Percentiles rank a stretch among this genome's conserved stretches.
Conservation (phyloP, 2,329 filamentous ascomycete species). For the Helminthosporium solani region DNA sequence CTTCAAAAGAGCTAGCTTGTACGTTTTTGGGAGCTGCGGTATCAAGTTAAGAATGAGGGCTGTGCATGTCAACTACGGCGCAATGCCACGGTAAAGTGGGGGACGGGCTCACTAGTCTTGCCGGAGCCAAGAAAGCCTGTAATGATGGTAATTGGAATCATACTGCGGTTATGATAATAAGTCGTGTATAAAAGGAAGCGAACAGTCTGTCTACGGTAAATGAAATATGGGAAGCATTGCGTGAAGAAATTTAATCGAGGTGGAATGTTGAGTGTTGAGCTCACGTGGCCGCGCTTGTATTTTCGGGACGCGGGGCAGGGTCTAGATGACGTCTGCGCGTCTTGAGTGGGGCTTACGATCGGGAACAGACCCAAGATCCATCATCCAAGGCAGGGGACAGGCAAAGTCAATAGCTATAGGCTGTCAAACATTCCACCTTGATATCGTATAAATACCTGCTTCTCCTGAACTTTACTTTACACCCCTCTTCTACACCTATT, state of each 20-base stretch:
- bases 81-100: too few species aligned
- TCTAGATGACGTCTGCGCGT: background rate
- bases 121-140: slow-evolving; percentile 96
- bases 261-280: slow-evolving; percentile 1
- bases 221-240: background rate
- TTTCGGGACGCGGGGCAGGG: slow-evolving; percentile 7
- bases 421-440: too few species aligned
- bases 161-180: slow-evolving; percentile 4
- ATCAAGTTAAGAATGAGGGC: slow-evolving; percentile 88
- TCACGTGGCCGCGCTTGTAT: slow-evolving; percentile 10
- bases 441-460: slow-evolving; percentile 22
- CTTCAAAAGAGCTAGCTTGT: slow-evolving; percentile 91
- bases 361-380: background rate
- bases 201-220: background rate
- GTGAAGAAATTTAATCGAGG: background rate
- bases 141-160: slow-evolving; percentile 86
- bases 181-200: background rate
- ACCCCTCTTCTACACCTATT: slow-evolving; percentile 5
- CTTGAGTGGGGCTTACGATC: background rate
- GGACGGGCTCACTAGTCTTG: slow-evolving; percentile 66
- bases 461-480: background rate
- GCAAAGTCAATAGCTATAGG: background rate
- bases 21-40: slow-evolving; percentile 81
- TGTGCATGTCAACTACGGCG: slow-evolving; percentile 41
- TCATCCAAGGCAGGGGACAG: background rate